Percentiles rank a stretch among this genome's conserved stretches.
These are phyloP conservation scores for Geosmithia putterillii DNA, from an alignment of 2,329 filamentous ascomycete genomes.

Conservation along the genomic window DNA sequence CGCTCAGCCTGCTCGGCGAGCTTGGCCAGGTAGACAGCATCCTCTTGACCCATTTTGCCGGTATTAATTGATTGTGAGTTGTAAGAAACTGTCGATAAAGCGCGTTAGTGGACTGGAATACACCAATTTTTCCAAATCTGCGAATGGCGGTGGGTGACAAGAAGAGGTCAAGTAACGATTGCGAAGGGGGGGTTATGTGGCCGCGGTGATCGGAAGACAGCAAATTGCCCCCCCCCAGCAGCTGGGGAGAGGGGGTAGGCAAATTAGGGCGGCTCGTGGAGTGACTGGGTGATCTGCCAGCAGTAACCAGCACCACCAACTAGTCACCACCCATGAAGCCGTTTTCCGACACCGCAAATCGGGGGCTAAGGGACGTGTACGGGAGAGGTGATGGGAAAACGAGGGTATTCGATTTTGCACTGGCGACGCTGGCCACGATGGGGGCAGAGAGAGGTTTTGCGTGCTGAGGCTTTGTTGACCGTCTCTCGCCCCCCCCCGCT, in stretches of 20 bases:
- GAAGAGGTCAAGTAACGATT: background rate
- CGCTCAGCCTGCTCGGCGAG: slow-evolving; percentile 99
- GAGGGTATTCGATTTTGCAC: background rate
- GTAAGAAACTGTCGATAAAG: background rate
- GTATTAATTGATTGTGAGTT: slow-evolving; percentile 7
- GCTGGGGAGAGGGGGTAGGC: background rate
- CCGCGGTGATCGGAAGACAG: background rate
- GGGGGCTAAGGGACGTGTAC: background rate
- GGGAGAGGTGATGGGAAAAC: background rate
- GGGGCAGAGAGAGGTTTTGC: background rate
- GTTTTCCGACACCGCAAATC: background rate
- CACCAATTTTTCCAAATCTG: background rate
- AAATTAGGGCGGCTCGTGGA: background rate
- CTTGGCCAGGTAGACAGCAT: slow-evolving; percentile 99
- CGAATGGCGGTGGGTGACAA: background rate
- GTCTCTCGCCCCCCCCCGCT: slow-evolving; percentile 2
- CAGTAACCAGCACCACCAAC: background rate
- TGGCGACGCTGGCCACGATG: background rate
- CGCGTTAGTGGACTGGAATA: background rate
- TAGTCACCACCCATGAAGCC: background rate
- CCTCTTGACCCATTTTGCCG: slow-evolving; percentile 93
- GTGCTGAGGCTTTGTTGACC: background rate
- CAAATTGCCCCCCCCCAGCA: background rate
- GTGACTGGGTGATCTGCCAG: background rate
- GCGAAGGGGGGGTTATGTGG: background rate